A percentile compares a stretch with the other conserved stretches of the same genome.
Conservation (phyloP, 352 stramenopile genomes). For the Globisporangium solare region DNA sequence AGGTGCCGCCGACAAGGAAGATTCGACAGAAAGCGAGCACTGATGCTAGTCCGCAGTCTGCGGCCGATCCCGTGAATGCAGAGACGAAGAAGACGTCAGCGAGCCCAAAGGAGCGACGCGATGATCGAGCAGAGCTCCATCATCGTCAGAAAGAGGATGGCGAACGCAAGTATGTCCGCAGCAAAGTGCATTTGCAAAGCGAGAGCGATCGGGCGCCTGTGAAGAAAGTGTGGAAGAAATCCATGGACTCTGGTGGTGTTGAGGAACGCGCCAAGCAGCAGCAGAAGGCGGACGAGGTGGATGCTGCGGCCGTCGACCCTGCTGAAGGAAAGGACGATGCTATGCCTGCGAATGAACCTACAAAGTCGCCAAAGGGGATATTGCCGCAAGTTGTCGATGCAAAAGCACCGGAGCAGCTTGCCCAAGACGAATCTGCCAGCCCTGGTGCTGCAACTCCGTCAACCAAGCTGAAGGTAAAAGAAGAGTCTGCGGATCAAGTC, state of each 20-base stretch:
- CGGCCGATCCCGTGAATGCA: no score
- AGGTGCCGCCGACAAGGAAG: background rate
- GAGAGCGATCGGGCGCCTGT: background rate
- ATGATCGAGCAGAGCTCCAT: background rate
- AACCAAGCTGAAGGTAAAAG: background rate
- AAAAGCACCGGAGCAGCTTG: background rate
- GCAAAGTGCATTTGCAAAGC: background rate
- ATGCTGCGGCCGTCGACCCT: background rate
- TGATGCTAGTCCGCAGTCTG: background rate
- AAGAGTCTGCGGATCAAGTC: background rate
- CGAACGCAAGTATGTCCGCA: background rate
- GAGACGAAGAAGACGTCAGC: background rate
- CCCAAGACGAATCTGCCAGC: background rate
- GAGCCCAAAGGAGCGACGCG: background rate
- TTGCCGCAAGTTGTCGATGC: no score
- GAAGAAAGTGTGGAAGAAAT: background rate
- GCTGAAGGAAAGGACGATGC: background rate
- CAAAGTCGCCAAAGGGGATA: no score
- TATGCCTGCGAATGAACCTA: no score
- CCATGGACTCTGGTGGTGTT: background rate
- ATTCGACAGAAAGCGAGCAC: background rate
- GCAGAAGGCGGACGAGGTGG: background rate
- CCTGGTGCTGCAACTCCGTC: background rate
- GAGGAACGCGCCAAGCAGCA: background rate
- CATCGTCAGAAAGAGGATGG: background rate